phyloP scores from a whole-genome alignment of 164 flowering plant genomes.

The Warburgia ugandensis region DNA sequence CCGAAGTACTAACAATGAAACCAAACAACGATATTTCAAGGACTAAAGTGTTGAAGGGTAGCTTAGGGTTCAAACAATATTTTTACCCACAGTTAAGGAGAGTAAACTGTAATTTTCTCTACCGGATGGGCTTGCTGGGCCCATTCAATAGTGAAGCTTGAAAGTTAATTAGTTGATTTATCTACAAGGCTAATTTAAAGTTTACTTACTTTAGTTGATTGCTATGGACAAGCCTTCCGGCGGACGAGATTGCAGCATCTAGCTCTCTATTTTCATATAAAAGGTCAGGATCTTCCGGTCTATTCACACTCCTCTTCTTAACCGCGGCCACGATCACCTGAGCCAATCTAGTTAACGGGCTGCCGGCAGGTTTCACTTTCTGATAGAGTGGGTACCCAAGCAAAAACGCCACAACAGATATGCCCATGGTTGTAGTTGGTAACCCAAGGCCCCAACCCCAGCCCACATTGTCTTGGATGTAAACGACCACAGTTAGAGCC shows the following conservation, averaged over 20 bases:
- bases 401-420: constrained; percentile 45
- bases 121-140: too few species aligned
- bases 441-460: constrained; percentile 81
- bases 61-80: too few species aligned
- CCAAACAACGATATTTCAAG: too few species aligned
- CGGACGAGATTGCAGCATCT: constrained; percentile 38
- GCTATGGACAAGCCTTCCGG: constrained; percentile 57
- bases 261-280: constrained; percentile 46
- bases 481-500: constrained; percentile 56
- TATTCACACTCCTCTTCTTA: constrained; percentile 34
- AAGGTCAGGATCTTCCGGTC: constrained; percentile 31
- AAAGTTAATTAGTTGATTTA: neutral
- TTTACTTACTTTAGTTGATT: constrained; percentile 48
- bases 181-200: neutral
- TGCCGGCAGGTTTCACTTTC: constrained; percentile 45
- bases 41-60: too few species aligned
- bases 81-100: too few species aligned
- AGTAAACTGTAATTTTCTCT: too few species aligned
- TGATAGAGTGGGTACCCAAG: constrained; percentile 41
- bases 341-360: constrained; percentile 44
- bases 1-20: too few species aligned
- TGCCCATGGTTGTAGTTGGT: constrained; percentile 50
- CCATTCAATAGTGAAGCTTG: too few species aligned
- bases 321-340: constrained; percentile 53
- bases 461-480: constrained; percentile 62